A percentile compares a stretch with the other conserved stretches of the same genome.
These are phyloP conservation scores for Monosporascus sp. DNA, from an alignment of 2,329 filamentous ascomycete species.

Conservation along the genomic window DNA sequence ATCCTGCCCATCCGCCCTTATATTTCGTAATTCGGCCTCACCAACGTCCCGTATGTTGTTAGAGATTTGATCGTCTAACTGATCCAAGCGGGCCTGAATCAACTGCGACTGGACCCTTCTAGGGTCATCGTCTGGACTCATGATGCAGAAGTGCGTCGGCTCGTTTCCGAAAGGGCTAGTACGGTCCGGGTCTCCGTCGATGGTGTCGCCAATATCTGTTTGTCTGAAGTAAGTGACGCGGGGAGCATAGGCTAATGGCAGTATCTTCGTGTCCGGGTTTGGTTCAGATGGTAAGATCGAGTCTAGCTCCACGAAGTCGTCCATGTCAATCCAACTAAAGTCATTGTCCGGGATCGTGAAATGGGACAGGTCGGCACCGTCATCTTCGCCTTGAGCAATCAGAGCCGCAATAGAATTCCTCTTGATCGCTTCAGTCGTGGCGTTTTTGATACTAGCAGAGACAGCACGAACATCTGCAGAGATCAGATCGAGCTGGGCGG, in stretches of 20 bases:
- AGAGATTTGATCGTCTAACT: conserved; percentile 72
- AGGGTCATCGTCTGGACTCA: conserved; percentile 86
- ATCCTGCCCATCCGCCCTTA: conserved; percentile 45
- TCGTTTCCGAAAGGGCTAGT: conserved; percentile 91
- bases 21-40: conserved; percentile 67
- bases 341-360: conserved; percentile 97
- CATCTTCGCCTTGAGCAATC: conserved; percentile 48
- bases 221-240: conserved; percentile 95
- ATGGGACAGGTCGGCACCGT: conserved; percentile 68
- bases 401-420: conserved; percentile 48
- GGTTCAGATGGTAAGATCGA: conserved; percentile 89
- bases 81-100: conserved; percentile 73
- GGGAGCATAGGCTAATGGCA: conserved; percentile 89
- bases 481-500: conserved; percentile 86
- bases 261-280: conserved; percentile 88
- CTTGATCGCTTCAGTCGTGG: conserved; percentile 70
- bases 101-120: conserved; percentile 82
- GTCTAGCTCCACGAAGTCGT: conserved; percentile 96
- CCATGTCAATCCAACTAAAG: conserved; percentile 97
- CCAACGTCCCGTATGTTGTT: conserved; percentile 68
- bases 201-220: conserved; percentile 81
- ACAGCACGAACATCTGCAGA: conserved; percentile 89
- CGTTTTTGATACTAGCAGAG: conserved; percentile 81
- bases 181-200: conserved; percentile 73
- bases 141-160: conserved; percentile 89